Percentiles rank a stretch among this genome's conserved stretches.
Evolutionary conservation across 257 asterid species (phyloP).

Genomic region (Solanum ossicruentum): DNA sequence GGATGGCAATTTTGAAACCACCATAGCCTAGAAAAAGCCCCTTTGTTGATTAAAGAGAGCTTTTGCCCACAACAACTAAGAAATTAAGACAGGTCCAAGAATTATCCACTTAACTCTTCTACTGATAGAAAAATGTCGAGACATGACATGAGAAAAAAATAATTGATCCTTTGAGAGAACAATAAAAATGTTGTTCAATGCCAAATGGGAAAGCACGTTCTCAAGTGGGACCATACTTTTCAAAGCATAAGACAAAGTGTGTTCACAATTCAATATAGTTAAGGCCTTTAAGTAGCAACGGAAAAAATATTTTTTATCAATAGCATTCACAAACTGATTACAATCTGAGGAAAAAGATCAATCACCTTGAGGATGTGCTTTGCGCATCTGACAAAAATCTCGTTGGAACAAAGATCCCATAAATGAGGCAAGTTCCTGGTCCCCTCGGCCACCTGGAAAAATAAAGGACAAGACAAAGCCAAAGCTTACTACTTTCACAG

Average conservation of each 20-base stretch:
- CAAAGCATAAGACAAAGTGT: background rate
- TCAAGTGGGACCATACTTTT: background rate
- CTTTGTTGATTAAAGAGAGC: background rate
- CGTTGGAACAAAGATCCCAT: slow-evolving; percentile 82
- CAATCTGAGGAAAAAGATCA: background rate
- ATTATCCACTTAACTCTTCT: background rate
- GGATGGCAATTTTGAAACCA: background rate
- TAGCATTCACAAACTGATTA: background rate
- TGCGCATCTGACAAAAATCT: slow-evolving; percentile 79
- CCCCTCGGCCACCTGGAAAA: slow-evolving; percentile 71
- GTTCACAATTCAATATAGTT: background rate
- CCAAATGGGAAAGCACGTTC: background rate
- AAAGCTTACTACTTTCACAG: background rate
- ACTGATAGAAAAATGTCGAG: background rate
- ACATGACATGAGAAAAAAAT: background rate
- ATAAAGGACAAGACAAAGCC: background rate
- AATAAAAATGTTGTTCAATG: background rate
- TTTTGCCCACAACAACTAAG: background rate
- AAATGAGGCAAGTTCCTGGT: slow-evolving; percentile 74
- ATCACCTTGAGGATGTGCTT: slow-evolving; percentile 84
- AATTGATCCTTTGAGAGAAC: background rate
- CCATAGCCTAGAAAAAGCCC: background rate
- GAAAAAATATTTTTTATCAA: background rate
- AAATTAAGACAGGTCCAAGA: background rate
- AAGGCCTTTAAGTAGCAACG: background rate